These are phyloP conservation scores for Herpotrichia juniperi DNA, from an alignment of 2,329 filamentous ascomycete species.

Conservation along the genomic window DNA sequence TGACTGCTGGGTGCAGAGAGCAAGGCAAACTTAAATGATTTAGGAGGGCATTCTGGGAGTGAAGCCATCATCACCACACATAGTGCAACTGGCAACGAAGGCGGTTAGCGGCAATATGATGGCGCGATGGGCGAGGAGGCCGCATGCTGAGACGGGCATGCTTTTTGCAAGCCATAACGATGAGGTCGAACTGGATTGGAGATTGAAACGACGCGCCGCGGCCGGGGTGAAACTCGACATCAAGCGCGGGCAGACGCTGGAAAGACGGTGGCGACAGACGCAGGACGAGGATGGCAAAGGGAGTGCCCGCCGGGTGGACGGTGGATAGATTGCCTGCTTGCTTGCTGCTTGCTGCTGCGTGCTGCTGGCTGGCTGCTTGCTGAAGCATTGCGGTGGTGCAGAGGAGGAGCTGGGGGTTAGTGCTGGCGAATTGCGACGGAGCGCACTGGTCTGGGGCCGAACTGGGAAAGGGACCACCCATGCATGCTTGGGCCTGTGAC, in stretches of 20 bases:
- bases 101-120: conserved; percentile 7
- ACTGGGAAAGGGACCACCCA: neutral
- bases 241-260: conserved; percentile 6
- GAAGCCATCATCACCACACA: conserved; percentile 1
- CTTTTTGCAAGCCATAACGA: conserved; percentile 8
- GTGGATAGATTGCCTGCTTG: too few species aligned
- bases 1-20: neutral
- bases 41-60: neutral
- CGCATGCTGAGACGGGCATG: neutral
- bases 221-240: conserved; percentile 10
- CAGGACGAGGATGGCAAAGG: too few species aligned
- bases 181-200: conserved; percentile 2
- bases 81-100: neutral
- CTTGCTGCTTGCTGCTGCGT: neutral
- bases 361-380: too few species aligned
- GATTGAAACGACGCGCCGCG: conserved; percentile 8
- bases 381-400: neutral
- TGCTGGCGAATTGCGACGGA: neutral
- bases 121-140: conserved; percentile 2
- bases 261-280: conserved; percentile 9
- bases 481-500: neutral
- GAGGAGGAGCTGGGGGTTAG: neutral
- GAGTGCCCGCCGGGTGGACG: too few species aligned
- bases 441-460: neutral
- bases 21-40: neutral